Percentiles rank a stretch among this genome's conserved stretches.
Evolutionary conservation across 495 filamentous ascomycete genomes (phyloP).

Genomic region (Neurospora sp.): DNA sequence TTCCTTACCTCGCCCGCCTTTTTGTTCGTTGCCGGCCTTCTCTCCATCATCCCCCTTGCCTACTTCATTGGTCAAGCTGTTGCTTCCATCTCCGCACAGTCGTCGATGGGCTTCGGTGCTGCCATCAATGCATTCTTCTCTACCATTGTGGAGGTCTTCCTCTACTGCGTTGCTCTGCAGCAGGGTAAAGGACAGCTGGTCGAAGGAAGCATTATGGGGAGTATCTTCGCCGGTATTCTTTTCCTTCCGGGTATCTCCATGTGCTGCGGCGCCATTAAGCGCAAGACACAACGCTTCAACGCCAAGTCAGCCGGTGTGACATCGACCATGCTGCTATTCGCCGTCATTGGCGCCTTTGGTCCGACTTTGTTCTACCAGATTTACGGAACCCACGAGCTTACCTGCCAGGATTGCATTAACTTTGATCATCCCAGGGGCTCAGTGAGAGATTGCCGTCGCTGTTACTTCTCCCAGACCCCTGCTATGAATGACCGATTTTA

Average conservation of each 20-base stretch:
- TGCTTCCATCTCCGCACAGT: conserved; percentile 97
- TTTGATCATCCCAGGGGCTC: conserved; percentile 28
- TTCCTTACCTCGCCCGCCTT: conserved; percentile 70
- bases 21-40: conserved; percentile 72
- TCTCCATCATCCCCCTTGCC: conserved; percentile 93
- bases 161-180: conserved; percentile 90
- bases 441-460: conserved; percentile 69
- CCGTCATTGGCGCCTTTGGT: conserved; percentile 92
- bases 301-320: conserved; percentile 94
- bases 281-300: conserved; percentile 98
- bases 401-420: conserved; percentile 66
- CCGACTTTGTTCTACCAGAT: conserved; percentile 99
- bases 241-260: conserved; percentile 96
- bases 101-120: conserved; percentile 98
- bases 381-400: conserved; percentile 93
- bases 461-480: conserved; percentile 87
- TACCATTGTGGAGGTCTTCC: conserved; percentile 96
- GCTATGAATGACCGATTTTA: conserved; percentile 82
- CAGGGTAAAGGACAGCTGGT: conserved; percentile 90
- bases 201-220: conserved; percentile 93
- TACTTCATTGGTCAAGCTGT: conserved; percentile 99
- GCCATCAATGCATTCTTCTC: conserved; percentile 99
- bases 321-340: conserved; percentile 96
- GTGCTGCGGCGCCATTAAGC: conserved; percentile 96
- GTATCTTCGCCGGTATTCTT: conserved; percentile 92